These are phyloP conservation scores for Torulaspora microellipsoides DNA, from an alignment of 805 yeast genomes.

Conservation along the genomic window DNA sequence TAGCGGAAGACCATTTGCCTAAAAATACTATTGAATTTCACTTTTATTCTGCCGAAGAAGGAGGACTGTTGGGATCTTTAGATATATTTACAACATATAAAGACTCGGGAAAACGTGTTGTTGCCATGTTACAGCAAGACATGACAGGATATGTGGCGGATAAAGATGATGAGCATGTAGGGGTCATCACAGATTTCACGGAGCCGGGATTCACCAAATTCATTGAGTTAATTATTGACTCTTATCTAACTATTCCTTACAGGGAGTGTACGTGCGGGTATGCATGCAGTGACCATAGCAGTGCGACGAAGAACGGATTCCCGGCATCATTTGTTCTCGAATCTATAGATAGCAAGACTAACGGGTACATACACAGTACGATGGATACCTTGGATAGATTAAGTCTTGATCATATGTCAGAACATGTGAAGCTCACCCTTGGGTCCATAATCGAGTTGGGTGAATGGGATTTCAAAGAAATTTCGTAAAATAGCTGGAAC, in stretches of 20 bases:
- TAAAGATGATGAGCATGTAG: constrained; percentile 58
- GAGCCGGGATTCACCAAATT: constrained; percentile 52
- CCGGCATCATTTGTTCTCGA: constrained; percentile 85
- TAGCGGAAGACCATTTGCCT: constrained; percentile 41
- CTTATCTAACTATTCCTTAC: constrained; percentile 64
- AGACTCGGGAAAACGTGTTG: constrained; percentile 45
- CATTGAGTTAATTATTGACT: constrained; percentile 54
- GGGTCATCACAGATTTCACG: constrained; percentile 73
- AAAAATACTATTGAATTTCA: constrained; percentile 83
- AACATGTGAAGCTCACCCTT: constrained; percentile 73
- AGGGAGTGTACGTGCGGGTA: constrained; percentile 81
- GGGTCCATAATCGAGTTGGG: constrained; percentile 71
- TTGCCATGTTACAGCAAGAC: constrained; percentile 89
- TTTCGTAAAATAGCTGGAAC: background rate
- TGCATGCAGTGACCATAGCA: constrained; percentile 90
- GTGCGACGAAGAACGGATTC: constrained; percentile 76
- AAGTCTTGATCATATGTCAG: constrained; percentile 70
- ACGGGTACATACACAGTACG: constrained; percentile 70
- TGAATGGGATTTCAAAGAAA: constrained; percentile 20
- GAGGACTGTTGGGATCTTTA: constrained; percentile 80
- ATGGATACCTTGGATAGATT: constrained; percentile 79
- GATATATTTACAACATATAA: constrained; percentile 61
- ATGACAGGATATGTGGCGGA: constrained; percentile 78
- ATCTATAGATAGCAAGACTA: constrained; percentile 57
- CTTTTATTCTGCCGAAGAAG: constrained; percentile 94